phyloP scores from a whole-genome alignment of 495 filamentous ascomycete genomes.

The Penicilliopsis zonata region DNA sequence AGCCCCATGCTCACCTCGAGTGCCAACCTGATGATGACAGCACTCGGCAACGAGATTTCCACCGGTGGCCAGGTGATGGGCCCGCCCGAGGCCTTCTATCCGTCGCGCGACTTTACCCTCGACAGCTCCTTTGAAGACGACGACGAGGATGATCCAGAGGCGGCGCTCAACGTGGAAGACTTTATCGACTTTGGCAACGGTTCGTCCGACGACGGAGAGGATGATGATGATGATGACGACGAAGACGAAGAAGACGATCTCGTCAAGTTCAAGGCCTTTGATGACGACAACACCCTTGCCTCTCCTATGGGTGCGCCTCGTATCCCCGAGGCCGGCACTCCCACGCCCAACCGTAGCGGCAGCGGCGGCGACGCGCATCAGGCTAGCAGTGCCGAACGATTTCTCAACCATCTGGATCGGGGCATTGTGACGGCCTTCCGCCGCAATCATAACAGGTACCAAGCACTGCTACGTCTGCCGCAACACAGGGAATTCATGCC shows the following conservation, averaged over 20 bases:
- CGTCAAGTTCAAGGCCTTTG: constrained; percentile 25
- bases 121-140: constrained; percentile 42
- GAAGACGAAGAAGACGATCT: constrained; percentile 16
- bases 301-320: constrained; percentile 24
- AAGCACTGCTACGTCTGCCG: constrained; percentile 52
- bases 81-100: constrained; percentile 68
- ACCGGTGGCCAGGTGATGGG: constrained; percentile 56
- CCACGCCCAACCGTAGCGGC: constrained; percentile 38
- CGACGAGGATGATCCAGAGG: constrained; percentile 55
- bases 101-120: constrained; percentile 46
- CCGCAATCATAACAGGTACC: constrained; percentile 61
- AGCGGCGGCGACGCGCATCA: constrained; percentile 33
- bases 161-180: constrained; percentile 52
- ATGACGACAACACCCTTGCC: constrained; percentile 25
- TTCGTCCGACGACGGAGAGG: constrained; percentile 40
- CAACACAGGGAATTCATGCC: constrained; percentile 40
- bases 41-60: constrained; percentile 42
- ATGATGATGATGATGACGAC: too few relatives aligned
- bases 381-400: constrained; percentile 39
- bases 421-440: constrained; percentile 69
- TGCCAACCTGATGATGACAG: constrained; percentile 68
- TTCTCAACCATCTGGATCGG: constrained; percentile 57
- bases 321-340: constrained; percentile 24
- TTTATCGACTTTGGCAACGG: constrained; percentile 57
- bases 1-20: constrained; percentile 55